A percentile compares a stretch with the other conserved stretches of the same genome.
Conservation (phyloP, 2,329 filamentous ascomycete genomes). For the Xylaria sp. region DNA sequence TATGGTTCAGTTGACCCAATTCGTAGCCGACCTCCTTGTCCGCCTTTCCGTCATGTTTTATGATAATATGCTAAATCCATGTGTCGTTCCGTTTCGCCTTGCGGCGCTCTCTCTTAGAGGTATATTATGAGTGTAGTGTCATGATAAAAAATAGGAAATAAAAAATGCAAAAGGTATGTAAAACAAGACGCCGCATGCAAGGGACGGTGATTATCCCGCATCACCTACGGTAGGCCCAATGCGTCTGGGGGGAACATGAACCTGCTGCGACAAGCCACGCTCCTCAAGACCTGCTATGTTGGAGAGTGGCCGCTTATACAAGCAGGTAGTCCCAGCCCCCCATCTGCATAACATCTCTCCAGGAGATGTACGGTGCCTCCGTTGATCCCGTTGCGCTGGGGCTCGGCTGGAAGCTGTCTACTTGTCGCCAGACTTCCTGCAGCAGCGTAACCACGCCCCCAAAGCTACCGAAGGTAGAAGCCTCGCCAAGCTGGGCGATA, state of each 20-base stretch:
- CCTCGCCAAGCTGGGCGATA: slow-evolving; percentile 77
- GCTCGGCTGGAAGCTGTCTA: slow-evolving; percentile 63
- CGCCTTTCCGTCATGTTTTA: slow-evolving; percentile 46
- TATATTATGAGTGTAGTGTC: slow-evolving; percentile 44
- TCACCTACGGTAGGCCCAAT: slow-evolving; percentile 49
- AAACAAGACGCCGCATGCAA: slow-evolving; percentile 44
- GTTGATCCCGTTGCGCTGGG: slow-evolving; percentile 52
- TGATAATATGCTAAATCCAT: slow-evolving; percentile 45
- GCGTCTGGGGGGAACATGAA: slow-evolving; percentile 38
- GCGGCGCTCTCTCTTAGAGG: slow-evolving; percentile 50
- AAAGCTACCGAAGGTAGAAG: slow-evolving; percentile 84
- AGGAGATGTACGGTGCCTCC: slow-evolving; percentile 79
- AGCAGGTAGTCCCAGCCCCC: slow-evolving; percentile 94
- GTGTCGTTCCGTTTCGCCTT: slow-evolving; percentile 51
- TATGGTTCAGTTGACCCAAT: slow-evolving; percentile 43
- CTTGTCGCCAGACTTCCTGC: slow-evolving; percentile 85
- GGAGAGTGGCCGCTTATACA: slow-evolving; percentile 66
- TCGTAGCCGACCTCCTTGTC: slow-evolving; percentile 38
- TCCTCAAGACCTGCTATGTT: slow-evolving; percentile 55
- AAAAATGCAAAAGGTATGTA: slow-evolving; percentile 42
- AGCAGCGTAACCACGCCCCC: slow-evolving; percentile 83
- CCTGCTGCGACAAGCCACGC: slow-evolving; percentile 34
- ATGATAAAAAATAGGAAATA: slow-evolving; percentile 42
- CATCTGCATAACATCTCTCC: slow-evolving; percentile 92
- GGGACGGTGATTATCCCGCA: slow-evolving; percentile 53